Evolutionary conservation across 164 flowering plant genomes (phyloP).

Genomic region (Vitis cinerea): DNA sequence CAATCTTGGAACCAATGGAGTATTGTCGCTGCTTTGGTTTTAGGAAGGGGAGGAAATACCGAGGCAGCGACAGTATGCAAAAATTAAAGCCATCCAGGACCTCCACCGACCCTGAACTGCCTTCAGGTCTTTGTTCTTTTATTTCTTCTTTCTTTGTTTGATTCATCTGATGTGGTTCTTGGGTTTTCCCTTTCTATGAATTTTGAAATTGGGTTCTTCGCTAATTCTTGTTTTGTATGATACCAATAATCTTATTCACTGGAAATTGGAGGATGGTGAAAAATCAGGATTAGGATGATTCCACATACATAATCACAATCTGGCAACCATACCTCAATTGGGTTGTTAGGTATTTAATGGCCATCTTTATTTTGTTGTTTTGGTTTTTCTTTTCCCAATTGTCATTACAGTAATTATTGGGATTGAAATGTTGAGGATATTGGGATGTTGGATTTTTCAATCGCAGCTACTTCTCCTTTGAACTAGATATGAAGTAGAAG

Average conservation of each 20-base stretch:
- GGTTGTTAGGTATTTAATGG: neutral
- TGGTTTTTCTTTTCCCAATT: too few species aligned
- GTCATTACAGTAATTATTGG: too few species aligned
- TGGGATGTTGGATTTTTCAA: too few species aligned
- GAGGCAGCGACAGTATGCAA: neutral
- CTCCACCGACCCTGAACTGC: neutral
- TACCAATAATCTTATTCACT: neutral
- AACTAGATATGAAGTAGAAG: too few species aligned
- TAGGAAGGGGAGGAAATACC: conserved; percentile 1
- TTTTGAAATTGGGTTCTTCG: neutral
- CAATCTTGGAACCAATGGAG: neutral
- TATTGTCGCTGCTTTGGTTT: conserved; percentile 16
- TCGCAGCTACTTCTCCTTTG: too few species aligned
- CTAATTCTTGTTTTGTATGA: neutral
- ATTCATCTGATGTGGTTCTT: neutral
- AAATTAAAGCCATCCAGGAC: neutral
- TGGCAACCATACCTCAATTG: neutral
- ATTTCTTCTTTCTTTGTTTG: neutral
- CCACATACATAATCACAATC: too few species aligned
- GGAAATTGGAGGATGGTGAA: too few species aligned
- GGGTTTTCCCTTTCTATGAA: neutral
- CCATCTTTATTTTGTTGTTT: too few species aligned
- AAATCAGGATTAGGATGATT: too few species aligned
- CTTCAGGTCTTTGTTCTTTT: neutral
- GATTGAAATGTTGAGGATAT: too few species aligned